Conservation (phyloP, 495 filamentous ascomycete genomes). For the Penicillium lividum region DNA sequence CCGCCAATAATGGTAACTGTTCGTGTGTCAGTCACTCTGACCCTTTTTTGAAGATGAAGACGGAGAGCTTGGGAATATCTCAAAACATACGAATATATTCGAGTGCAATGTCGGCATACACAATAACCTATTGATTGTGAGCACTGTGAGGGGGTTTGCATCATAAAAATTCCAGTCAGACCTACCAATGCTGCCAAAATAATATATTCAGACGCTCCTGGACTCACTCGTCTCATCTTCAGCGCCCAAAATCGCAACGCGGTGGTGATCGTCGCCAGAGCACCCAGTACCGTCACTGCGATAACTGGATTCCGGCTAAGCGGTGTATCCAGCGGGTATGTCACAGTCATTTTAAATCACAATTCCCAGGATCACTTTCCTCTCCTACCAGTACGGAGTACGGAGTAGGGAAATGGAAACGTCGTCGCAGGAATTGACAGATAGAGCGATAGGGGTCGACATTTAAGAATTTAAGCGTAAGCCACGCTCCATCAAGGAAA, state of each 20-base stretch:
- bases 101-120: conserved; percentile 2
- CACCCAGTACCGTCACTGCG: not conserved
- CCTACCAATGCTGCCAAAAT: conserved; percentile 1
- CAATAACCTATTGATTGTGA: not conserved
- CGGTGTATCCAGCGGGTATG: not conserved
- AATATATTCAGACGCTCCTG: not conserved
- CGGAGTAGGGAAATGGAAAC: not conserved
- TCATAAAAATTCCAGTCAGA: not conserved
- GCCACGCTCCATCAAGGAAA: not conserved
- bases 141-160: not conserved
- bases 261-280: conserved; percentile 1
- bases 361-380: not conserved
- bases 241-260: not conserved
- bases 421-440: not conserved
- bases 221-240: not conserved
- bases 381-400: not conserved
- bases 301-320: not conserved
- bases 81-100: not conserved
- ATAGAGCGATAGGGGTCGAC: not conserved
- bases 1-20: not conserved
- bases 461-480: not conserved
- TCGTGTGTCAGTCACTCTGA: not conserved
- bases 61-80: not conserved
- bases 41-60: not conserved
- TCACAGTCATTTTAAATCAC: not conserved